These are phyloP conservation scores for Fusarium sulawesiense DNA, from an alignment of 2,329 filamentous ascomycete species.

Conservation along the genomic window DNA sequence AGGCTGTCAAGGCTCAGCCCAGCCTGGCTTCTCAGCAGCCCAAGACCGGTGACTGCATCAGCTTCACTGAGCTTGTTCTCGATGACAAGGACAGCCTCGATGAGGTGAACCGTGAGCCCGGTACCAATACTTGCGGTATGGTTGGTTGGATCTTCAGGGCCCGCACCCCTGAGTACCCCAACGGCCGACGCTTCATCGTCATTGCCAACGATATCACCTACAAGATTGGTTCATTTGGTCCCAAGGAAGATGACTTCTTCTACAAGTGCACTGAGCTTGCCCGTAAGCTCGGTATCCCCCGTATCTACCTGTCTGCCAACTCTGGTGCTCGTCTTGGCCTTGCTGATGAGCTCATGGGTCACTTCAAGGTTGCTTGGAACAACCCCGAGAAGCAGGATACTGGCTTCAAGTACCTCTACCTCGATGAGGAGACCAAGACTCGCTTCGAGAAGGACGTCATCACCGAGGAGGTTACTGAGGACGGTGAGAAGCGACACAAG, in stretches of 20 bases:
- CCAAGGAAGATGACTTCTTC: constrained; percentile 97
- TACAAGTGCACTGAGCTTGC: constrained; percentile 98
- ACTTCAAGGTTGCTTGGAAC: constrained; percentile 98
- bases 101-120: constrained; percentile 93
- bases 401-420: constrained; percentile 97
- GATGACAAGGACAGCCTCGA: constrained; percentile 93
- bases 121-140: constrained; percentile 97
- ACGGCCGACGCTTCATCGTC: constrained; percentile 91
- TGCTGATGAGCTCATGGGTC: constrained; percentile 94
- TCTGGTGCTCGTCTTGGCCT: constrained; percentile 97
- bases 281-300: constrained; percentile 91
- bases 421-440: constrained; percentile 86
- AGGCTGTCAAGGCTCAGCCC: constrained; percentile 78
- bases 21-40: constrained; percentile 84
- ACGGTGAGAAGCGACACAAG: constrained; percentile 91
- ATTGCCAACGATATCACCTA: constrained; percentile 99
- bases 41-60: constrained; percentile 87
- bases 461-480: constrained; percentile 86
- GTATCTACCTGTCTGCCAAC: constrained; percentile 98
- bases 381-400: constrained; percentile 81
- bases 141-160: constrained; percentile 97
- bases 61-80: constrained; percentile 92
- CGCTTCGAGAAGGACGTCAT: constrained; percentile 80
- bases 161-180: constrained; percentile 93
- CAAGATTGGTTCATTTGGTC: constrained; percentile 98